Evolutionary conservation across 805 yeast species (phyloP), one percentile per base, ranked within the genome.

Genomic region (Nakazawaea ambrosiae): DNA sequence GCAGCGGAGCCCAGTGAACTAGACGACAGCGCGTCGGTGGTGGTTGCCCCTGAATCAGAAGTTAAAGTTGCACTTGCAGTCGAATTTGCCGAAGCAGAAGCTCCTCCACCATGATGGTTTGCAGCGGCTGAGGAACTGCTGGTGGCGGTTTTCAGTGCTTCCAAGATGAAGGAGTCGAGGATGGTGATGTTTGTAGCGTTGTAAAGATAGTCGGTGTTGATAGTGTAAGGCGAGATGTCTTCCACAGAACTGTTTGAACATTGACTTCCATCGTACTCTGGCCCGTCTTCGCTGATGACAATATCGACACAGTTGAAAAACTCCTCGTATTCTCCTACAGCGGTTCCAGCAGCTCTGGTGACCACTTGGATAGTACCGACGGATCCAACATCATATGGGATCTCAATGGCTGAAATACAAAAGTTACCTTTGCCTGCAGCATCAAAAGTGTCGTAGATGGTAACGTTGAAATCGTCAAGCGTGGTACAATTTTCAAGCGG

Each of bases 291-390:
- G 29, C 48, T 40, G 34, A 56, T 49, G 15, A 43, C 36, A 28
- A 56, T 46, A 41, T 55, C 60, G 14, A 56, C 46, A 45, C 59
- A 56, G 39, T 55, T 55, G 43, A 48, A 54, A 51, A 54, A 52
- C 40, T 42, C 47, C 1, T 41, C 46, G 37, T 46, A 50, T 20
- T 42, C 48, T 8, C 48, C 49, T 5, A 40, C 38, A 4, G 32
- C 31, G 5, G 43, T 49, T 8, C 45, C 36, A 2, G 48, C 37
- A 30, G 48, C 49, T 18, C 46, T 52, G 31, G 39, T 45, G 15
- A 53, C 44, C 11, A 54, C 53, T 44, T 55, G 60, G 14, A 55
- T 37, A 15, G 58, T 54, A 36, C 58, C 59, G 6, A 48, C 49
- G 23, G 45, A 42, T 25, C 50, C 50, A 14, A 38, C 44, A 15